Percentiles rank a stretch among this genome's conserved stretches.
phyloP scores from a whole-genome alignment of 1,139 yeast genomes.

The Yamadazyma sp. region DNA sequence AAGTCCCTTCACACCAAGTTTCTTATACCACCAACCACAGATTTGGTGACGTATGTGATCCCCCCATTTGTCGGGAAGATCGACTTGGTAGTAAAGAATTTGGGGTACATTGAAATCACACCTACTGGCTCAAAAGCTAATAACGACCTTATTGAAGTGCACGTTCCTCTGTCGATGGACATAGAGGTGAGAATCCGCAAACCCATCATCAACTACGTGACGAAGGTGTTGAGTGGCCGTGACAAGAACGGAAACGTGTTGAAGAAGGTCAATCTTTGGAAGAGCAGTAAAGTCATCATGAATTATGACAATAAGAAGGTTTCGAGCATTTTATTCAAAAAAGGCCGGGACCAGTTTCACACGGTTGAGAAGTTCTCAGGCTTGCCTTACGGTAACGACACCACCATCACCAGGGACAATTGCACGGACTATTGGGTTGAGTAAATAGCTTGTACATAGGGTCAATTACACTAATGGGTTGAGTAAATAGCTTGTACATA shows the following conservation, averaged over 20 bases:
- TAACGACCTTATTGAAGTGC: conserved; percentile 32
- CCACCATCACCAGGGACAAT: conserved; percentile 6
- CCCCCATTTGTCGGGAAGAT: conserved; percentile 72
- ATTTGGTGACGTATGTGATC: conserved; percentile 44
- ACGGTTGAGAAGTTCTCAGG: conserved; percentile 10
- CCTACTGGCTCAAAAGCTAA: conserved; percentile 53
- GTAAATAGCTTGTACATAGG: conserved; percentile 1
- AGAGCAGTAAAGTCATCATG: conserved; percentile 25
- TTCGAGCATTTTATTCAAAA: conserved; percentile 23
- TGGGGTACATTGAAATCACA: conserved; percentile 65
- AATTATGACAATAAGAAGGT: conserved; percentile 29
- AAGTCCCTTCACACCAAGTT: conserved; percentile 8
- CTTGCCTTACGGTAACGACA: conserved; percentile 6
- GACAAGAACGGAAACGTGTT: conserved; percentile 39
- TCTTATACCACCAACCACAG: conserved; percentile 12
- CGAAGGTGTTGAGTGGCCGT: conserved; percentile 36
- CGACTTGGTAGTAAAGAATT: conserved; percentile 65
- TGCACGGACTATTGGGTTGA: conserved; percentile 11
- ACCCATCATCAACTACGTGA: conserved; percentile 35
- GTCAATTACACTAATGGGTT: conserved; percentile 10
- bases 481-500: conserved; percentile 4
- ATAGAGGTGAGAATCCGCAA: conserved; percentile 29
- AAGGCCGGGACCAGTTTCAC: conserved; percentile 10
- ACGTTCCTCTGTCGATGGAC: conserved; percentile 31
- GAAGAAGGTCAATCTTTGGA: conserved; percentile 27